These are phyloP conservation scores for Tetrapisispora phaffii DNA, from an alignment of 805 yeast species.

Conservation along the genomic window DNA sequence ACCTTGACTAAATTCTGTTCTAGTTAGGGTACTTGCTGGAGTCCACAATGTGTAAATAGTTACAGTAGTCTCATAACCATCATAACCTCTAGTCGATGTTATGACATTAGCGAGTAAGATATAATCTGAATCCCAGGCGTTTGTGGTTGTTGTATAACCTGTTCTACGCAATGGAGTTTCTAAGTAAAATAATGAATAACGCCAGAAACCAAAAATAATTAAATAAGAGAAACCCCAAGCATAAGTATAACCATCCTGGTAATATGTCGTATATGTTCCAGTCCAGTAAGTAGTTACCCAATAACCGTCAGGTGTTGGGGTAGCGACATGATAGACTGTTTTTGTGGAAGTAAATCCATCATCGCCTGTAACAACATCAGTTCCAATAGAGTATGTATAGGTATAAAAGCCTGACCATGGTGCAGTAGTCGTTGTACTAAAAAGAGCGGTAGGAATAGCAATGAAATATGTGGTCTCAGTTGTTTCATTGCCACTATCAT, in stretches of 20 bases:
- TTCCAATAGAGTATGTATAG: not conserved
- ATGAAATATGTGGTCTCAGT: not conserved
- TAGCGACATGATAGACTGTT: slow-evolving; percentile 6
- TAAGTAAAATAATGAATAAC: too few relatives aligned
- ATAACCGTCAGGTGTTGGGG: not conserved
- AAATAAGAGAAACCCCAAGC: not conserved
- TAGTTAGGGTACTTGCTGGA: not conserved
- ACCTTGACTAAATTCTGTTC: not conserved
- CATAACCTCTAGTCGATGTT: not conserved
- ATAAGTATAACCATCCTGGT: not conserved
- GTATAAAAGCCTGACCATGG: not conserved
- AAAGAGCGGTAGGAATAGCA: not conserved
- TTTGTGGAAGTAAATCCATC: not conserved
- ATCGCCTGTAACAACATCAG: not conserved
- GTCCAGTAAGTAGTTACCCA: not conserved
- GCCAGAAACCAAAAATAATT: not conserved
- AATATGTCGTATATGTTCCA: not conserved
- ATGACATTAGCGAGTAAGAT: too few relatives aligned
- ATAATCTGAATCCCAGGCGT: too few relatives aligned
- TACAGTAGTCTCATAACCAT: not conserved
- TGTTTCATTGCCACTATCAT: not conserved
- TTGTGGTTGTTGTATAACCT: not conserved
- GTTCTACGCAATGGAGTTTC: not conserved
- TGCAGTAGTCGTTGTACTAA: not conserved
- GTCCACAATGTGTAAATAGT: not conserved